Base-by-base conservation (phyloP, 2,329 filamentous ascomycete species). In the Cytospora schulzeri region DNA sequence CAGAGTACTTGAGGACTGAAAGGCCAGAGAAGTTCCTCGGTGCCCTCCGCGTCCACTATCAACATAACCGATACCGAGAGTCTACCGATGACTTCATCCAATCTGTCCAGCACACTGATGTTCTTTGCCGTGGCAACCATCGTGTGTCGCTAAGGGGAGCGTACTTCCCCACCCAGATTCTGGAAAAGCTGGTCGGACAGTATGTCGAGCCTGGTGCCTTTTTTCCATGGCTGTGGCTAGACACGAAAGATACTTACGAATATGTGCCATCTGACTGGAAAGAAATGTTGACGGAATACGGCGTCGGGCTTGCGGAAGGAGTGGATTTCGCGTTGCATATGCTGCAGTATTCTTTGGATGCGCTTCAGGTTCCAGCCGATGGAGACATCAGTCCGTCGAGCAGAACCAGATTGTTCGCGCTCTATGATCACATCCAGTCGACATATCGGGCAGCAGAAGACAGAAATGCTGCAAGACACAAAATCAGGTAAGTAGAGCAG, bases 221-320 rank as follows among this genome's bases (percentile, higher is more conserved):
- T 51, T 70, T 71, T 33, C 69, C 69, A n/a, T 71, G 67, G 69
- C 57, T 70, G 9, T 54, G 55, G 55, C 1, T 68, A 28, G 65
- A 68, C 8, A 38, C 33, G 1, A 31, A 57, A 14, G 29, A 26
- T 2, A 22, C 22, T 17, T 33, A 17, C 8, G 59, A 66, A 14
- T 24, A 22, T 11, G 64, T 66, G 14, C 66, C 64, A 1, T 28
- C 15, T 5, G 29, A 6, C 8, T 68, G 67, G 66, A 65, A 62
- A 55, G 54, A n/a, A 0, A 19, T 69, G 14, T 50, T 66, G 33
- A 38, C 15, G 1, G 12, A n/a, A 19, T 28, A 64, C 31, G 4
- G 48, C 4, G 45, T 67, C 2, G 58, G 57, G 41, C 33, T 45
- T 31, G 5, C 48, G 9, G 61, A 33, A 5, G 62, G 67, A 41